Conservation (phyloP, 1,284 basidiomycete species). For the Coniferiporia weirii region DNA sequence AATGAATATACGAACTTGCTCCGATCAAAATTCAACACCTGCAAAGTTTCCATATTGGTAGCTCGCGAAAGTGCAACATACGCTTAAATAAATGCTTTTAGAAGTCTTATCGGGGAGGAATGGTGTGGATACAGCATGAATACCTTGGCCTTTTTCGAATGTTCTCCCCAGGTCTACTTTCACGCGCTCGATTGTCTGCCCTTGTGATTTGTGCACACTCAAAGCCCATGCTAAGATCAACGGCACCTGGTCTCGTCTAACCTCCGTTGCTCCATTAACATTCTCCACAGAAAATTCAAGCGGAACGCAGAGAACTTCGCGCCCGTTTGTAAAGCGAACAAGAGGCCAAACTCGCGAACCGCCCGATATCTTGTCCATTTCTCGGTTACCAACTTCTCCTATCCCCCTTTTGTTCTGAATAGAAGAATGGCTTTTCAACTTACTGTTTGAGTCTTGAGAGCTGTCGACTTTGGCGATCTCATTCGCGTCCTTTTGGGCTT, state of each 20-base stretch:
- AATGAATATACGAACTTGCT: conserved; percentile 48
- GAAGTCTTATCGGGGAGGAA: conserved; percentile 2
- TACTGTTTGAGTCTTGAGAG: neutral
- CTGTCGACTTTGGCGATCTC: conserved; percentile 24
- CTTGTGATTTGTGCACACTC: conserved; percentile 85
- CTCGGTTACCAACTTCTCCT: neutral
- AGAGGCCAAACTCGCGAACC: conserved; percentile 26
- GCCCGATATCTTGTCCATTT: neutral
- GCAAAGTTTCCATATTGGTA: conserved; percentile 75
- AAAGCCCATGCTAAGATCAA: conserved; percentile 79
- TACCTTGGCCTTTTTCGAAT: conserved; percentile 82
- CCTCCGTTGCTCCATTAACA: conserved; percentile 22
- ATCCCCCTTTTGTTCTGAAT: neutral
- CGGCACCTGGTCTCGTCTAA: conserved; percentile 35
- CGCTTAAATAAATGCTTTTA: conserved; percentile 41
- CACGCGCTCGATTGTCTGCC: conserved; percentile 76
- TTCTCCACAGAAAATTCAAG: conserved; percentile 22
- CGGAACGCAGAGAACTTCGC: conserved; percentile 13
- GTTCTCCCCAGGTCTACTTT: conserved; percentile 58
- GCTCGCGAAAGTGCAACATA: conserved; percentile 94
- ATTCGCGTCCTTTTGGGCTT: conserved; percentile 28
- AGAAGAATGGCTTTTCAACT: neutral
- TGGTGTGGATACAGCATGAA: conserved; percentile 4
- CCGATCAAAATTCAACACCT: conserved; percentile 77
- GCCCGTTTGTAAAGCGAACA: conserved; percentile 30